Evolutionary conservation across 768 basidiomycete species (phyloP), one percentile per base, ranked within the genome.

Genomic region (Mrakia hoshinonis): DNA sequence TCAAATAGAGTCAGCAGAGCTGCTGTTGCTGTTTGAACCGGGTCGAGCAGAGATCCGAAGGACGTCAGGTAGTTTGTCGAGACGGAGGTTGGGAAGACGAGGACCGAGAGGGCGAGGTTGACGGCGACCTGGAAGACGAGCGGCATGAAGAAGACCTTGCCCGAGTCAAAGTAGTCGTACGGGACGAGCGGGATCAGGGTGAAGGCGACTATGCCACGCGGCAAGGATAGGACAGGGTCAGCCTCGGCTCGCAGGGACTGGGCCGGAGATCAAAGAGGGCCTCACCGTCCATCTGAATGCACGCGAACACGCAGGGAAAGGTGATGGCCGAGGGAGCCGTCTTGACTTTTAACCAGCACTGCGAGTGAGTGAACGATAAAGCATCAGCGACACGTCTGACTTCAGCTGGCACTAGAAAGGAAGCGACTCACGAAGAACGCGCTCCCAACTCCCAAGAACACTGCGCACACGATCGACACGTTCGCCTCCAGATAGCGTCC

Each of bases 151-250:
- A 60, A 65, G 12, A 31, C 38, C 65, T 58, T 34, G 7, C 72
- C 72, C 13, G 52, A 70, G 34, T 31, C 39, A 31, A 64, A 73
- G 49, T 62, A 73, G 39, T 54, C 20, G 48, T 73, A 73, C 5
- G 72, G 72, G 38, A 61, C 46, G 5, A 73, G 52, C 1, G 72
- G 72, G 20, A 73, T 68, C 49, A 73, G 67, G n/a, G 72, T 73
- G 15, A 73, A 26, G 2, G 72, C 47, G n/a, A 73, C 72, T 46
- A n/a, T n/a, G 68, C 67, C 55, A 73, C n/a, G 20, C 36, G 49
- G 24, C 31, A 46, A 46, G 12, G 20, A 22, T 0, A 38, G n/a
- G 22, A 20, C 6, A 43, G 15, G 43, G 18, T 26, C 55, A 31
- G n/a, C n/a, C 13, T 46, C 39, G n/a, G 61, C 5, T 43, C n/a